A percentile compares a stretch with the other conserved stretches of the same genome.
Conservation (phyloP, 2,329 filamentous ascomycete genomes). For the Mycosphaerella arachidis region DNA sequence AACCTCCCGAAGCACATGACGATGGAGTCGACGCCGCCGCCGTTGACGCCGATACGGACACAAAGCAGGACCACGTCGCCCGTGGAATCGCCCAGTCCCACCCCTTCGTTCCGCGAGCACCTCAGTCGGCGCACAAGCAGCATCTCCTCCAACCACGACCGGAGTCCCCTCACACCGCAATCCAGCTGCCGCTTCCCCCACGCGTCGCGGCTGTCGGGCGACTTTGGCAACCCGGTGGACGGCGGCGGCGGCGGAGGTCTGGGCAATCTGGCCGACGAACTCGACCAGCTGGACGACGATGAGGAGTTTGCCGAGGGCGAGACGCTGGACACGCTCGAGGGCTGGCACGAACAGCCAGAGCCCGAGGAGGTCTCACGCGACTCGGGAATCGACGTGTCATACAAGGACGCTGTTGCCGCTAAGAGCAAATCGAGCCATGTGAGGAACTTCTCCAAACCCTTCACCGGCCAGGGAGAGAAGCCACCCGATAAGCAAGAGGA, state of each 20-base stretch:
- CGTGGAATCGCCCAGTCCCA: slow-evolving; percentile 37
- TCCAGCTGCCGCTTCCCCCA: slow-evolving; percentile 35
- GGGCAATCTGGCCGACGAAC: slow-evolving; percentile 75
- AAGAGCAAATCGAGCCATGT: slow-evolving; percentile 49
- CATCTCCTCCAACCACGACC: slow-evolving; percentile 40
- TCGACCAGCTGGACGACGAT: slow-evolving; percentile 62
- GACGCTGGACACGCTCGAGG: slow-evolving; percentile 19
- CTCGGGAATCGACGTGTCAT: slow-evolving; percentile 43
- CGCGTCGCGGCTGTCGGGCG: slow-evolving; percentile 33
- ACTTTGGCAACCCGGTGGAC: slow-evolving; percentile 37
- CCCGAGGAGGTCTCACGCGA: slow-evolving; percentile 38
- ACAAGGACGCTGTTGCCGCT: slow-evolving; percentile 37
- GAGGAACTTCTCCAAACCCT: slow-evolving; percentile 33
- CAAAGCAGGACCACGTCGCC: slow-evolving; percentile 37
- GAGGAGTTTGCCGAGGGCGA: slow-evolving; percentile 28
- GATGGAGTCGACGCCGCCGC: slow-evolving; percentile 1
- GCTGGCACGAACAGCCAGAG: slow-evolving; percentile 17
- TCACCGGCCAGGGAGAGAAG: slow-evolving; percentile 14
- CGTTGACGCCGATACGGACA: slow-evolving; percentile 23
- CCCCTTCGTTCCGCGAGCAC: slow-evolving; percentile 25
- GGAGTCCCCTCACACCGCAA: slow-evolving; percentile 42
- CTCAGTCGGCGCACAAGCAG: slow-evolving; percentile 34
- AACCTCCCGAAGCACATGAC: neutral
- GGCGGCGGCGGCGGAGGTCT: slow-evolving; percentile 52
- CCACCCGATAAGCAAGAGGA: slow-evolving; percentile 24